Evolutionary conservation across 1,284 basidiomycete genomes (phyloP).

Genomic region (Vanrija pseudolonga): DNA sequence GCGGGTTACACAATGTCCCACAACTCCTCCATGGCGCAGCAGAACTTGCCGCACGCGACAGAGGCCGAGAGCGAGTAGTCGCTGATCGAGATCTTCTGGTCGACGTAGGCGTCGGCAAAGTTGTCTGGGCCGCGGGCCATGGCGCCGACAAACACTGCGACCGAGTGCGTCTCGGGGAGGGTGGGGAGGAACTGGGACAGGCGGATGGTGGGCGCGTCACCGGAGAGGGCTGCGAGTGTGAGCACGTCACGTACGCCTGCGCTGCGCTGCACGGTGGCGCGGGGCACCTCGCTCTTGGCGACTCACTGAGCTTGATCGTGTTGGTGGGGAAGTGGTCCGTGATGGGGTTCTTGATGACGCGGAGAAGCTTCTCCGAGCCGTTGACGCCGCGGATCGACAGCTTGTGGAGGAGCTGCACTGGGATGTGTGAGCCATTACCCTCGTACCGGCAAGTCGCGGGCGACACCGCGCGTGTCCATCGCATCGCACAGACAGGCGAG

Average conservation of each 20-base stretch:
- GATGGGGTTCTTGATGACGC: conserved; percentile 98
- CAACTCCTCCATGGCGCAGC: conserved; percentile 63
- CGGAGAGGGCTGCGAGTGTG: conserved; percentile 70
- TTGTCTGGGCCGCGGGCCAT: conserved; percentile 95
- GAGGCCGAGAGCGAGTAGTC: conserved; percentile 92
- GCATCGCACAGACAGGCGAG: neutral
- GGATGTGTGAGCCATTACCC: neutral
- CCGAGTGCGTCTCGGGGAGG: conserved; percentile 77
- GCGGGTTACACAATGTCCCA: conserved; percentile 57
- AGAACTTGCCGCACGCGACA: conserved; percentile 87
- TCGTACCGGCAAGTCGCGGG: neutral
- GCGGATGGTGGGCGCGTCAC: conserved; percentile 79
- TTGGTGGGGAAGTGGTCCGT: conserved; percentile 92
- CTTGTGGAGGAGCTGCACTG: conserved; percentile 96
- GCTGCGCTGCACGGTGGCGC: neutral
- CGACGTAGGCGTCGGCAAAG: conserved; percentile 91
- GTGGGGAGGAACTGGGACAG: conserved; percentile 78
- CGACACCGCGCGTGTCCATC: no score
- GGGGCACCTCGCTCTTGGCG: neutral
- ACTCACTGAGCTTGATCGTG: conserved; percentile 90
- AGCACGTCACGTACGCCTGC: no score
- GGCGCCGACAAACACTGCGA: conserved; percentile 95
- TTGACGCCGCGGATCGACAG: conserved; percentile 93
- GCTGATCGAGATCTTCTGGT: conserved; percentile 95
- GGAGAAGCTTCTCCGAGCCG: conserved; percentile 92